Evolutionary conservation across 345 rosid genomes (phyloP).

Genomic region (Odontarrhena argentea): DNA sequence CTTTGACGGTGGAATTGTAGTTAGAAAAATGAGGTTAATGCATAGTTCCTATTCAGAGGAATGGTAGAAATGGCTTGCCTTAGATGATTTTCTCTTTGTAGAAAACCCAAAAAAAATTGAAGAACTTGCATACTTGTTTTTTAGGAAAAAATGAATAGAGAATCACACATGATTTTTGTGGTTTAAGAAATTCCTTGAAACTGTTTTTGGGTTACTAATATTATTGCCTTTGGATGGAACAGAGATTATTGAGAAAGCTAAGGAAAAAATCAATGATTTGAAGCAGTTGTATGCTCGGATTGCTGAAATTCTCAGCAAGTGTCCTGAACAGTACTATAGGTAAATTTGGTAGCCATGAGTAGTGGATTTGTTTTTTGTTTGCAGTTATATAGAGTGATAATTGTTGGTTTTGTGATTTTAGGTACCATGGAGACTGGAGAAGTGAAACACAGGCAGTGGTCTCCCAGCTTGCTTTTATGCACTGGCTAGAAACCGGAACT

Average conservation of each 20-base stretch:
- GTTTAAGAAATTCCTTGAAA: neutral
- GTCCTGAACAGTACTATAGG: conserved; percentile 89
- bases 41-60: neutral
- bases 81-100: neutral
- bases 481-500: conserved; percentile 85
- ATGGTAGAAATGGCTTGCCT: neutral
- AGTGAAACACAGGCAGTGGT: conserved; percentile 89
- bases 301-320: conserved; percentile 54
- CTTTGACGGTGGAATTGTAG: neutral
- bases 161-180: neutral
- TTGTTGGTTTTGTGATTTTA: conserved; percentile 36
- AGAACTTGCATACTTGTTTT: conserved; percentile 8
- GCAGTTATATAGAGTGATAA: neutral
- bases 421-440: conserved; percentile 98
- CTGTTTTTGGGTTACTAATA: conserved; percentile 3
- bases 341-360: conserved; percentile 1
- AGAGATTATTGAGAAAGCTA: conserved; percentile 77
- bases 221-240: conserved; percentile 23
- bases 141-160: conserved; percentile 4
- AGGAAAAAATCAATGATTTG: conserved; percentile 57
- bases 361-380: neutral
- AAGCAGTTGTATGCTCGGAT: conserved; percentile 62
- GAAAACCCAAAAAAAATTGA: neutral
- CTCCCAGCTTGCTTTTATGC: conserved; percentile 81
- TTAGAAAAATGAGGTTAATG: neutral